Percentiles rank a stretch among this genome's conserved stretches.
Evolutionary conservation across 1,284 basidiomycete species (phyloP).

Genomic region (Apiotrichum porosum): DNA sequence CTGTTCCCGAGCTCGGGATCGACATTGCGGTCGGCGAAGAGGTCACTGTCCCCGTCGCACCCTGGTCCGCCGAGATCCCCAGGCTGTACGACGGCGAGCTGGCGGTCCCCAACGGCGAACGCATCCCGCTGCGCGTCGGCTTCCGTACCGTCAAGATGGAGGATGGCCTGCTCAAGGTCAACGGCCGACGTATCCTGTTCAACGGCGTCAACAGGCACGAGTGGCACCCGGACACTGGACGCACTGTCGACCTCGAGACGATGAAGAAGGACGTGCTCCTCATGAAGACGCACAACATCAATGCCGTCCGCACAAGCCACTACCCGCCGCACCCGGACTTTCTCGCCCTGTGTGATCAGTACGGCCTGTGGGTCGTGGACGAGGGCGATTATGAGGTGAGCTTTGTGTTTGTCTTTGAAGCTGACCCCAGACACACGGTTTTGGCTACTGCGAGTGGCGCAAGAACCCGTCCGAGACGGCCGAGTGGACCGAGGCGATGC

Average conservation of each 20-base stretch:
- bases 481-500: slow-evolving; percentile 12
- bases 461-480: slow-evolving; percentile 12
- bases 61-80: slow-evolving; percentile 25
- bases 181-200: slow-evolving; percentile 21
- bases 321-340: slow-evolving; percentile 26
- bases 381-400: slow-evolving; percentile 22
- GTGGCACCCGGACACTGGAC: slow-evolving; percentile 20
- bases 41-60: slow-evolving; percentile 6
- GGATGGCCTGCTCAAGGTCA: slow-evolving; percentile 22
- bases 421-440: slow-evolving; percentile 20
- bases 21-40: slow-evolving; percentile 6
- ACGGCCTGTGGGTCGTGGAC: slow-evolving; percentile 30
- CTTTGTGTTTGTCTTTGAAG: background rate
- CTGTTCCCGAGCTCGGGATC: slow-evolving; percentile 16
- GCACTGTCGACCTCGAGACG: slow-evolving; percentile 11
- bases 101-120: slow-evolving; percentile 11
- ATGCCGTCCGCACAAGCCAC: slow-evolving; percentile 24
- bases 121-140: slow-evolving; percentile 16
- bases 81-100: slow-evolving; percentile 15
- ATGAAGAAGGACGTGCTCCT: slow-evolving; percentile 24
- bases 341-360: slow-evolving; percentile 23
- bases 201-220: slow-evolving; percentile 27
- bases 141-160: slow-evolving; percentile 22
- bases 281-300: slow-evolving; percentile 28
- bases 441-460: slow-evolving; percentile 15